Base-by-base conservation (phyloP, 176 grass and related monocot species). In the Oryza longistaminata region DNA sequence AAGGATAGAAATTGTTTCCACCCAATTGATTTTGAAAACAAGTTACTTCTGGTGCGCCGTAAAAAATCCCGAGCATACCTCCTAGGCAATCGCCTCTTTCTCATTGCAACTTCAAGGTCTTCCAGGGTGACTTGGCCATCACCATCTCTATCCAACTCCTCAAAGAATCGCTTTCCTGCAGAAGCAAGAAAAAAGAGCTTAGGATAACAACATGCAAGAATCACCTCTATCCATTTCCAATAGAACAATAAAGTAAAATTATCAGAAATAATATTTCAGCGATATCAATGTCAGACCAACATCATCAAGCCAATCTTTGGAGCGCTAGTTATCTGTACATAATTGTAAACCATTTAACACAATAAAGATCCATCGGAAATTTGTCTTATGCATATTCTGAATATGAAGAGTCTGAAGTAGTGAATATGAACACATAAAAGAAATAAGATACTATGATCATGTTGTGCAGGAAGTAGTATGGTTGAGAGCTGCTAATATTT, bases 1-100 rank as follows among this genome's bases (percentile, higher is more conserved):
- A 95, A 90, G 67, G 93, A 92, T 53, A 94, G 76, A 89, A 94
- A 98, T 61, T 98, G 93, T 86, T 98, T 98, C 96, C 96, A 98
- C 9, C 96, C 89, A 68, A 95, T 92, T 53, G 96, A 98, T 86
- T 98, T 98, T 27, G 93, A 95, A 84, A 98, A 98, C 19, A 93
- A 90, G 74, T 93, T 92, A 70, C 81, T 93, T 91, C 89, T 92
- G 75, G 96, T 95, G 22, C 75, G 91, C 13, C 87, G 83, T 60
- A 98, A 88, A 40, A 98, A 88, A 75, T 93, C 89, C 67, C 83
- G 82, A n/a, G 96, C 96, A 60, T 98, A 98, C 77, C 81, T 89
- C 83, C 88, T 90, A 3, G 96, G 93, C 29, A 98, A 85, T 15
- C 87, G 88, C 37, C 96, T 93, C 58, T 94, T 98, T 84, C 91